Conservation (phyloP, 768 basidiomycete species). For the Cyclocybe aegerita region DNA sequence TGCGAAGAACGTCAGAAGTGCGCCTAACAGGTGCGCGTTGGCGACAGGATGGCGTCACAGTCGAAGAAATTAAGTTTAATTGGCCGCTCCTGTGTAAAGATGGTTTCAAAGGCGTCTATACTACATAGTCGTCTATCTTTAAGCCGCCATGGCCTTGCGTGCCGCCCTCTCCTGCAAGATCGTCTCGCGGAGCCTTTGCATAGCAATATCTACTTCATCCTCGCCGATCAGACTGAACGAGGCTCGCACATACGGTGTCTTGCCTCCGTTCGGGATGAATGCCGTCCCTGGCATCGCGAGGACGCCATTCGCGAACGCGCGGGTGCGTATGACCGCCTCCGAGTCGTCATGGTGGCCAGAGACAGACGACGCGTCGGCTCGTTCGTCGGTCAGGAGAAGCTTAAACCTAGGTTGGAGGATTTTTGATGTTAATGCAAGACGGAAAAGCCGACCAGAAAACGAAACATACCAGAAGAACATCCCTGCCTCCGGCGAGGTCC, state of each 20-base stretch:
- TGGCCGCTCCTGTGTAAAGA: no score
- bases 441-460: neutral
- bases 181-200: constrained; percentile 55
- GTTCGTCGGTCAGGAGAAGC: constrained; percentile 43
- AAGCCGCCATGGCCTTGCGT: neutral
- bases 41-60: no score
- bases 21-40: no score
- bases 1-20: no score
- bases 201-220: constrained; percentile 72
- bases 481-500: constrained; percentile 70
- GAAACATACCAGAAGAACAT: constrained; percentile 81
- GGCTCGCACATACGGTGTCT: constrained; percentile 76
- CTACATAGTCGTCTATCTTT: no score
- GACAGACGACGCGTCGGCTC: constrained; percentile 3
- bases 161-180: constrained; percentile 29
- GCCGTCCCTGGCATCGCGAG: constrained; percentile 87
- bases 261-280: constrained; percentile 74
- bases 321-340: constrained; percentile 65
- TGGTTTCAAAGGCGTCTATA: no score
- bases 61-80: no score
- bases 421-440: neutral
- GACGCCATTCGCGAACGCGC: constrained; percentile 78
- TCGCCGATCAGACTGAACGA: constrained; percentile 74
- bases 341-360: constrained; percentile 57
- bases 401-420: constrained; percentile 55